Base-by-base conservation (phyloP, 805 yeast species). In the Sugiyamaella lignohabitans region DNA sequence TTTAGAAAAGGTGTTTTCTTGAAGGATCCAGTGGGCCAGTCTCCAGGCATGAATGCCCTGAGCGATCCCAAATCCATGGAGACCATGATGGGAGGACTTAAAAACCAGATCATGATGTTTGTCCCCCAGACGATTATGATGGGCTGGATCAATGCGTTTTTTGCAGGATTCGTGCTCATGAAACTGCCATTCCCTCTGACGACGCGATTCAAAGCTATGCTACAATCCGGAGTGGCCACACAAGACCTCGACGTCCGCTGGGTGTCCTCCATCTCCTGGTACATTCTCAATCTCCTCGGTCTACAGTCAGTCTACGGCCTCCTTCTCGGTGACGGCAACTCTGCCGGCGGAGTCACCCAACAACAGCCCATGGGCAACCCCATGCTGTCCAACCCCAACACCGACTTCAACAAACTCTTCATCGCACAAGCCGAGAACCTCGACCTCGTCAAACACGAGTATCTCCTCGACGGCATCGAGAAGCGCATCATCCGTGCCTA, bases 221-320 rank as follows among this genome's bases (percentile, higher is more conserved):
- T 93, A 38, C 98, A 93, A 65, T 78, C 77, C 23, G 95, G 97
- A 5, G 83, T 93, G 11, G 75, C 73, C 48, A 88, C 98, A 0
- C 74, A 82, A 1, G 94, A 91, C 58, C 70, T 93, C 48, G 93
- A 89, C 60, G 96, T 82, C 5, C 71, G 95, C 22, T 93, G 95
- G 79, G 98, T 93, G 16, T 82, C 93, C 32, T 81, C 96, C 2
- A 83, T 93, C 18, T 87, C 97, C 3, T 93, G 98, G 98, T 93
- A 91, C 63, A 86, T 93, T 63, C 84, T 91, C 45, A 85, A 87
- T 46, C 76, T 87, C 51, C 64, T 89, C 43, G 98, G 98, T 23
- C 73, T 93, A 50, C 77, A 78, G 54, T 84, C 96, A 0, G 80
- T 93, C 1, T 84, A 82, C 62, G 75, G 84, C 34, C 72, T 91